These are phyloP conservation scores for Delphinella strobiligena DNA, from an alignment of 2,329 filamentous ascomycete species.

Conservation along the genomic window DNA sequence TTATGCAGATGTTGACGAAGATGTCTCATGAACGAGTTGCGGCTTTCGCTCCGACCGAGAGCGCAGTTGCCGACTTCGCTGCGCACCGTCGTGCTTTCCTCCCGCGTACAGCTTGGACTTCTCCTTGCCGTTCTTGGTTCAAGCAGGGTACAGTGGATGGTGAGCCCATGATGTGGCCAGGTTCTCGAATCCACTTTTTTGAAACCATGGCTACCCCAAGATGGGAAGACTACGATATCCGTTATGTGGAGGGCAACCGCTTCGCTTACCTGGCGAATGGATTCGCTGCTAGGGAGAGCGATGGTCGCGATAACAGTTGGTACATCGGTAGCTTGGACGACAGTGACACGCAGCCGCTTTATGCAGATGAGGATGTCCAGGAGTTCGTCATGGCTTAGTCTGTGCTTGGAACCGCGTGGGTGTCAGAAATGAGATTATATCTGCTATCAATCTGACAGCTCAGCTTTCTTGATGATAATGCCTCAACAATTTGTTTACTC, in stretches of 20 bases:
- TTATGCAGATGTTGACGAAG: background rate
- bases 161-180: background rate
- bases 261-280: no score
- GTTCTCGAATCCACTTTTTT: background rate
- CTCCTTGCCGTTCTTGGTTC: background rate
- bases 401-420: no score
- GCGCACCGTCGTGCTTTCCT: background rate
- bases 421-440: no score
- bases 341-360: no score
- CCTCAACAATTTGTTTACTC: no score
- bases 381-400: no score
- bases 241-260: background rate
- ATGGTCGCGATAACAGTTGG: no score
- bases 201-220: background rate
- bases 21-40: background rate
- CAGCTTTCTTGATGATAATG: no score
- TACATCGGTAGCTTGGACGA: no score
- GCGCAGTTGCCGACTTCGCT: background rate
- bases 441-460: no score
- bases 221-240: background rate
- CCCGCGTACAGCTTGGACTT: background rate
- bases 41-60: background rate
- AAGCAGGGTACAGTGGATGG: background rate
- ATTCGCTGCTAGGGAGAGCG: no score
- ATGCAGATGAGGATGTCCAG: no score